Conservation (phyloP, 345 rosid genomes). For the Camelina neglecta region DNA sequence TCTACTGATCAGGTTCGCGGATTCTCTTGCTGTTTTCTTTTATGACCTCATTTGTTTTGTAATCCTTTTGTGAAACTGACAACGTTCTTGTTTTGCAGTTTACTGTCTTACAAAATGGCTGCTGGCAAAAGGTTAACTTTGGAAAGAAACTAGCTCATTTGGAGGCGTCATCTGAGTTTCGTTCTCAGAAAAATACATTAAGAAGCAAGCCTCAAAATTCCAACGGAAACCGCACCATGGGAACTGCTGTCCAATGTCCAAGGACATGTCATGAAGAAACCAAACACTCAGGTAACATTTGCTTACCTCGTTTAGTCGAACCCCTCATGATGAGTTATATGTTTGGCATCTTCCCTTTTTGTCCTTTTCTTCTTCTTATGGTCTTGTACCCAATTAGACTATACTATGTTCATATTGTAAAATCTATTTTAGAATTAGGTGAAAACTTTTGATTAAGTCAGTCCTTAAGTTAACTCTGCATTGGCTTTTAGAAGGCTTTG, state of each 20-base stretch:
- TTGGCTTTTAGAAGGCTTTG: conserved; percentile 30
- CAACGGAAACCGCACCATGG: conserved; percentile 21
- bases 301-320: conserved; percentile 16
- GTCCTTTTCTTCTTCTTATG: conserved; percentile 12
- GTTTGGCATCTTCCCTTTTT: conserved; percentile 6
- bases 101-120: conserved; percentile 50
- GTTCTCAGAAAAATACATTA: conserved; percentile 32
- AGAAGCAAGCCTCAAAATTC: conserved; percentile 21
- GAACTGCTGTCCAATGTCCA: conserved; percentile 31
- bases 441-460: background rate
- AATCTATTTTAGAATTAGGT: background rate
- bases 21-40: conserved; percentile 9
- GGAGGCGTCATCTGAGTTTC: conserved; percentile 53
- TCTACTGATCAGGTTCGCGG: conserved; percentile 56
- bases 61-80: conserved; percentile 5
- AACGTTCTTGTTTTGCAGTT: conserved; percentile 46
- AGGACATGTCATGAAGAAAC: conserved; percentile 39
- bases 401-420: conserved; percentile 5
- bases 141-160: conserved; percentile 45
- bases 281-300: conserved; percentile 53
- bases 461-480: conserved; percentile 17
- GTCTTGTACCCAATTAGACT: background rate
- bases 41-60: conserved; percentile 9
- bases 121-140: conserved; percentile 49
- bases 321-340: background rate